Evolutionary conservation across 805 yeast genomes (phyloP).

Genomic region (Lachancea cidri): DNA sequence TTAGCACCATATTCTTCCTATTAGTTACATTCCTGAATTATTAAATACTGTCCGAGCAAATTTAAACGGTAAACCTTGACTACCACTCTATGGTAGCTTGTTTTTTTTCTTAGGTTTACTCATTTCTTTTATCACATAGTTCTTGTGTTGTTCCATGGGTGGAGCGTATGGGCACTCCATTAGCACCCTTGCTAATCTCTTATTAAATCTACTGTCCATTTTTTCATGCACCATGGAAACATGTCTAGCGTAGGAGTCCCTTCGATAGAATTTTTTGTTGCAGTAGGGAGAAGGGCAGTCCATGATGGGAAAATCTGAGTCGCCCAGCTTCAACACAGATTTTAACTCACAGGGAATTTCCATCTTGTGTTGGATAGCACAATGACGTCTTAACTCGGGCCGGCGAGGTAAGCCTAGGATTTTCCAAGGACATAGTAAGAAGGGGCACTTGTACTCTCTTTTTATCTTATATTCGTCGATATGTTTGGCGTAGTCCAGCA

Average conservation of each 20-base stretch:
- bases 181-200: slow-evolving; percentile 26
- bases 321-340: slow-evolving; percentile 25
- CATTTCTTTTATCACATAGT: slow-evolving; percentile 5
- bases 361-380: slow-evolving; percentile 42
- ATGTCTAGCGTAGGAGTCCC: slow-evolving; percentile 52
- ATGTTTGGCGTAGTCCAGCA: slow-evolving; percentile 39
- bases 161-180: slow-evolving; percentile 19
- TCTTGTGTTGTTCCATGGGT: slow-evolving; percentile 3
- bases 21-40: not conserved
- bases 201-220: slow-evolving; percentile 38
- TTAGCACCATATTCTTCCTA: not conserved
- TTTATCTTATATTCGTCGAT: slow-evolving; percentile 38
- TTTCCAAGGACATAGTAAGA: slow-evolving; percentile 44
- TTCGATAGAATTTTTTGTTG: slow-evolving; percentile 44
- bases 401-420: slow-evolving; percentile 44
- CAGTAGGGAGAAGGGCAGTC: slow-evolving; percentile 36
- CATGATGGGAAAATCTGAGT: slow-evolving; percentile 27
- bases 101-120: slow-evolving; percentile 2
- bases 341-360: slow-evolving; percentile 27
- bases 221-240: slow-evolving; percentile 45
- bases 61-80: not conserved
- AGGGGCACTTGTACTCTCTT: slow-evolving; percentile 43
- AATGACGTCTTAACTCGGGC: slow-evolving; percentile 47
- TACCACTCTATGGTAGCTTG: not conserved
- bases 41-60: not conserved